Conservation (phyloP, 1,284 basidiomycete species). For the Cryptococcus hybrid region DNA sequence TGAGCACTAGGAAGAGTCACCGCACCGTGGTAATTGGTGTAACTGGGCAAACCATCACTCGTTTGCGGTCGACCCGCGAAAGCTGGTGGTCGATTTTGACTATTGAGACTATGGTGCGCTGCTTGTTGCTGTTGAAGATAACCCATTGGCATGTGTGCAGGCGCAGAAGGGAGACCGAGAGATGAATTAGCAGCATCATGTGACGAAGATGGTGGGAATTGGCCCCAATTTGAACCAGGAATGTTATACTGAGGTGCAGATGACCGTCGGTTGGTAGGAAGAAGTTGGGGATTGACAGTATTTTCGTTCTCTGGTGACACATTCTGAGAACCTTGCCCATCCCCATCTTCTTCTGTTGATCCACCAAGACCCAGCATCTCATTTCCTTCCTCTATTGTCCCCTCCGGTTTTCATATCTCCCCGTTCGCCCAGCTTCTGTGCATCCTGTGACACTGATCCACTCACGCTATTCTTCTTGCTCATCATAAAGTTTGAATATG, state of each 20-base stretch:
- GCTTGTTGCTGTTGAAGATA: conserved; percentile 14
- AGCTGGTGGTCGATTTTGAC: conserved; percentile 1
- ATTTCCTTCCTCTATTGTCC: conserved; percentile 19
- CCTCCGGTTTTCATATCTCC: conserved; percentile 11
- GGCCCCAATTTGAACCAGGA: conserved; percentile 5
- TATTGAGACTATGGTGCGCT: conserved; percentile 1
- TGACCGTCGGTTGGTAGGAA: conserved; percentile 18
- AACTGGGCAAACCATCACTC: conserved; percentile 39
- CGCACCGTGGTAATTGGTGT: conserved; percentile 15
- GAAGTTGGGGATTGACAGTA: not conserved
- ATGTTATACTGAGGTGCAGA: conserved; percentile 28
- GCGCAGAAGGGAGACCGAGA: conserved; percentile 15
- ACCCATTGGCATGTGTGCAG: conserved; percentile 13
- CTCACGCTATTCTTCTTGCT: conserved; percentile 10
- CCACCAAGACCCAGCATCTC: conserved; percentile 8
- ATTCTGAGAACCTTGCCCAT: conserved; percentile 3
- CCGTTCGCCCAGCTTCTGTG: conserved; percentile 3
- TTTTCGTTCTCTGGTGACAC: conserved; percentile 7
- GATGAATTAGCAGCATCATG: not conserved
- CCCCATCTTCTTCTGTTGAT: not conserved
- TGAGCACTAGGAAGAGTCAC: conserved; percentile 33
- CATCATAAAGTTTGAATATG: conserved; percentile 12
- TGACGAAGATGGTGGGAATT: not conserved
- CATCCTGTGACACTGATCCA: not conserved
- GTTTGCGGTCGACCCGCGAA: conserved; percentile 33